These are phyloP conservation scores for Salisapilia sapeloensis DNA, from an alignment of 352 stramenopile species.

Conservation along the genomic window DNA sequence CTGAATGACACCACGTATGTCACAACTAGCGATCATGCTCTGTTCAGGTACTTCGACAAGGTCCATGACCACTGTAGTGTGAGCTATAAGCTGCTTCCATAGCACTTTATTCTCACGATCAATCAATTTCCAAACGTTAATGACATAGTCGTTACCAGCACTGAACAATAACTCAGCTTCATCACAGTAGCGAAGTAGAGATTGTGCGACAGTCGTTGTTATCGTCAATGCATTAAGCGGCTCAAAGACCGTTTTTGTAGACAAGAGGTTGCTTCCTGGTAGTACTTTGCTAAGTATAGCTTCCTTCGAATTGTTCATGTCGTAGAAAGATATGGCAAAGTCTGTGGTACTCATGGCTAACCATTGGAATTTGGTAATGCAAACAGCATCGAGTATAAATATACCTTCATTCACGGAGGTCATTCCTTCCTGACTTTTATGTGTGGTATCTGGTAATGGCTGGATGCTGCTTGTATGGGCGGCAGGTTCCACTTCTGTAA, in stretches of 20 bases:
- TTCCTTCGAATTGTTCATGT: constrained; percentile 35
- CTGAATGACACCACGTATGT: constrained; percentile 47
- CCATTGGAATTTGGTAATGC: constrained; percentile 37
- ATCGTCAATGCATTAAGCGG: constrained; percentile 31
- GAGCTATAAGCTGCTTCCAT: constrained; percentile 26
- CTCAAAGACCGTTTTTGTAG: no score
- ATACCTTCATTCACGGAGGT: constrained; percentile 10
- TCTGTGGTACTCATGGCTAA: constrained; percentile 57
- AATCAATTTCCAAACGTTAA: constrained; percentile 57
- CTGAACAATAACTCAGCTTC: constrained; percentile 26
- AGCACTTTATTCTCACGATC: constrained; percentile 35
- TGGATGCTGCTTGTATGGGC: constrained; percentile 1
- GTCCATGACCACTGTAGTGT: constrained; percentile 48
- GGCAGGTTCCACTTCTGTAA: neutral
- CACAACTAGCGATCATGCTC: constrained; percentile 56
- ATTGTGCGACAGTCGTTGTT: constrained; percentile 39
- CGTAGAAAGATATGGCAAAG: constrained; percentile 72
- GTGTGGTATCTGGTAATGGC: neutral
- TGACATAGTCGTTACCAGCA: constrained; percentile 42
- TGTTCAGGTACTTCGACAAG: constrained; percentile 52
- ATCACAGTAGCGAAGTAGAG: constrained; percentile 49
- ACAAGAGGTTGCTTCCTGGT: constrained; percentile 6
- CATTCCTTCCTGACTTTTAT: neutral
- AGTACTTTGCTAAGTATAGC: constrained; percentile 3
- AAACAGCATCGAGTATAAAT: constrained; percentile 51